Evolutionary conservation across 31 red algal species (phyloP).

Genomic region (Asparagopsis taxiformis): DNA sequence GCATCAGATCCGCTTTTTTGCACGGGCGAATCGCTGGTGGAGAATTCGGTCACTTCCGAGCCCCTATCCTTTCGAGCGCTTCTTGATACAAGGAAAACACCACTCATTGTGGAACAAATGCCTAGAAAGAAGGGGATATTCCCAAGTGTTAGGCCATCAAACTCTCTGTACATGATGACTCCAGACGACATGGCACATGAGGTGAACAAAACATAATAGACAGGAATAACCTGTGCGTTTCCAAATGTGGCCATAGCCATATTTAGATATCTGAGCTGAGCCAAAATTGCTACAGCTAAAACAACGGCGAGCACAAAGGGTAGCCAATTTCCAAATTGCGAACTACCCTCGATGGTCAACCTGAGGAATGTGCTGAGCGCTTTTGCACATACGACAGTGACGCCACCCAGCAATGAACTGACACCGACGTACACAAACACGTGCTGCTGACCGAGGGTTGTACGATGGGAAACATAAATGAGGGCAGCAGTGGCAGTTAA

Average conservation of each 20-base stretch:
- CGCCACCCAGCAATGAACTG: conserved; percentile 73
- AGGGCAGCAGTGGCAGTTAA: conserved; percentile 43
- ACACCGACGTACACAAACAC: conserved; percentile 79
- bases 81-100: conserved; percentile 69
- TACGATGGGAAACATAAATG: conserved; percentile 61
- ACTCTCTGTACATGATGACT: conserved; percentile 84
- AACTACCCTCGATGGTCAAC: conserved; percentile 72
- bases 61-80: conserved; percentile 5
- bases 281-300: conserved; percentile 60
- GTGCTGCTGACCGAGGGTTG: conserved; percentile 57
- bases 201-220: conserved; percentile 91
- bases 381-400: conserved; percentile 85
- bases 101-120: conserved; percentile 79
- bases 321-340: conserved; percentile 54
- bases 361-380: conserved; percentile 73
- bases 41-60: neutral
- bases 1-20: neutral
- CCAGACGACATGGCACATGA: conserved; percentile 74
- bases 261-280: conserved; percentile 80
- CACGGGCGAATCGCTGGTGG: neutral
- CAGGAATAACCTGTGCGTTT: conserved; percentile 89
- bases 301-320: conserved; percentile 56
- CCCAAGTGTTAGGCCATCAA: conserved; percentile 42
- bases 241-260: conserved; percentile 83
- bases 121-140: conserved; percentile 75